phyloP scores from a whole-genome alignment of 164 flowering plant genomes.

The Warburgia ugandensis region DNA sequence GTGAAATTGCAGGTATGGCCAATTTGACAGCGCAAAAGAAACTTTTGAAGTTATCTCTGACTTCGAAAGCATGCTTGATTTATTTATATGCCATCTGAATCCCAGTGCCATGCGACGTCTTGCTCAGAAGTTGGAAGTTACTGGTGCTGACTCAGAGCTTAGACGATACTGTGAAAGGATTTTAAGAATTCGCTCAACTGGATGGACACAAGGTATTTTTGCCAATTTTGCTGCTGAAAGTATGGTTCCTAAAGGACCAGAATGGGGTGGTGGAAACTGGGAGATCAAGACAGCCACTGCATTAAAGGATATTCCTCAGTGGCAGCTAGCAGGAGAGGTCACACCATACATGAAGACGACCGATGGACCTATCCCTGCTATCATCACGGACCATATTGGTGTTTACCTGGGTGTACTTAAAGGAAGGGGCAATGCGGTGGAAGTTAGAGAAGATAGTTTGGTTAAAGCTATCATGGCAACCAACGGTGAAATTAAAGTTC shows the following conservation, averaged over 20 bases:
- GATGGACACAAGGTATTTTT: conserved; percentile 99
- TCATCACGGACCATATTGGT: conserved; percentile 85
- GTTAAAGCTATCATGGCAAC: conserved; percentile 60
- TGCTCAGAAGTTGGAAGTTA: conserved; percentile 95
- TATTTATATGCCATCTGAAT: conserved; percentile 94
- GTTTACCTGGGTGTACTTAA: conserved; percentile 85
- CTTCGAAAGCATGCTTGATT: conserved; percentile 92
- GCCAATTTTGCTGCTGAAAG: conserved; percentile 99
- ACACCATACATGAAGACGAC: conserved; percentile 97
- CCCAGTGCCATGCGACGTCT: conserved; percentile 99
- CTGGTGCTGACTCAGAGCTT: conserved; percentile 70
- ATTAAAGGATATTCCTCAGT: conserved; percentile 78
- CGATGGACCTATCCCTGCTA: conserved; percentile 90
- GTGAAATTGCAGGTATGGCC: conserved; percentile 74
- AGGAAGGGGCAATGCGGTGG: conserved; percentile 92
- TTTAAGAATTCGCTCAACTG: conserved; percentile 88
- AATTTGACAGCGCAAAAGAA: conserved; percentile 98
- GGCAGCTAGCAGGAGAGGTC: conserved; percentile 96
- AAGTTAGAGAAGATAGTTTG: conserved; percentile 85
- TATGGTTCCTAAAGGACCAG: conserved; percentile 97
- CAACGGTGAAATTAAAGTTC: conserved; percentile 33
- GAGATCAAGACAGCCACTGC: conserved; percentile 86
- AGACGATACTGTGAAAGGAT: conserved; percentile 96
- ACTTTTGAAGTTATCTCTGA: conserved; percentile 97
- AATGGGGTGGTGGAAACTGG: conserved; percentile 99